Evolutionary conservation across 1,284 basidiomycete species (phyloP), one percentile per base, ranked within the genome.

Genomic region (Apiotrichum veenhuisii): DNA sequence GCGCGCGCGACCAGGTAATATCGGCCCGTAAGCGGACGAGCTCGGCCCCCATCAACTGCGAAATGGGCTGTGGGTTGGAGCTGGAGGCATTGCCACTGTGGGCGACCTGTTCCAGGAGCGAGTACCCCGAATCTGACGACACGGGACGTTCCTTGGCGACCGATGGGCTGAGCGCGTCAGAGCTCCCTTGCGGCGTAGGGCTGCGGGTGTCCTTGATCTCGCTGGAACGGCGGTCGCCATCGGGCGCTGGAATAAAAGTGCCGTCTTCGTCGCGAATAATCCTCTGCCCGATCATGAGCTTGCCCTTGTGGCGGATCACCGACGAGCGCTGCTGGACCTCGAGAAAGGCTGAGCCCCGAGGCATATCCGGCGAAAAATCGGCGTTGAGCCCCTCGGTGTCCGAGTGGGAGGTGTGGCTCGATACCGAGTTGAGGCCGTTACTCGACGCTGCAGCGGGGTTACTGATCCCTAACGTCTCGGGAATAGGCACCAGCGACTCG

Each of bases 241-340:
- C 22, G 2, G 47, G 40, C 4, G 45, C 64, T 25, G 69, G 64
- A 0, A 69, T 58, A 43, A 83, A 70, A 55, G 82, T 80, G 20
- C 83, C 84, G 22, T 77, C 73, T 58, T 81, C 79, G 62, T 84
- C 82, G 17, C 84, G 73, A 17, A 80, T 77, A 27, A 88, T 78
- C 46, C 80, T 81, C 62, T 83, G 86, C 7, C 86, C 86, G 5
- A 87, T 70, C 1, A 85, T 82, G 52, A 96, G 78, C 64, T 88
- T 87, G 49, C 87, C 87, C 26, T 85, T 84, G 5, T 23, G 9
- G 33, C 25, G 22, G 4, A 50, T 34, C 9, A 58, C 57, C 14
- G 52, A 54, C 4, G 20, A 18, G 43, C 52, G 52, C 44, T 58
- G 57, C 11, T 38, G 41, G 33, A 58, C 57, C 33, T 58, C 57